phyloP scores from a whole-genome alignment of 148 eudicot species.

The Rhododendron henanense region DNA sequence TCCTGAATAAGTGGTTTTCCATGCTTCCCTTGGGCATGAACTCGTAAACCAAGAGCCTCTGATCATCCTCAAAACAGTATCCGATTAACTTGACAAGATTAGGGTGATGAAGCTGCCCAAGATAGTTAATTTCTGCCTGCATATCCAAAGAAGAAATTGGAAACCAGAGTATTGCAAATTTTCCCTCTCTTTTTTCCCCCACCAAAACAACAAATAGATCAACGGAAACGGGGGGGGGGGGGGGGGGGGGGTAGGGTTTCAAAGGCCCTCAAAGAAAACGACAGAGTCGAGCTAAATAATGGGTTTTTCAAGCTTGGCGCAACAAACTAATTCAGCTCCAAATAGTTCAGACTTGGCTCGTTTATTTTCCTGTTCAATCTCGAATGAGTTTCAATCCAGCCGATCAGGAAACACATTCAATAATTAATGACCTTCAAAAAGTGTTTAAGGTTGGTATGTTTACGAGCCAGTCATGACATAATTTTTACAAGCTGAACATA shows the following conservation, averaged over 20 bases:
- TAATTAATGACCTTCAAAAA: neutral
- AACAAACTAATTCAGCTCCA: neutral
- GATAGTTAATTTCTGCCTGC: conserved; percentile 57
- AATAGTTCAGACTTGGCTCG: neutral
- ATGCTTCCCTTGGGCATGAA: conserved; percentile 64
- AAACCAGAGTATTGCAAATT: neutral
- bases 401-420: neutral
- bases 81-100: conserved; percentile 64
- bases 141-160: conserved; percentile 1
- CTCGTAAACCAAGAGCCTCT: conserved; percentile 58
- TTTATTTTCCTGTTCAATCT: neutral
- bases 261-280: neutral
- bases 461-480: neutral
- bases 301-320: neutral
- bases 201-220: neutral
- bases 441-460: neutral
- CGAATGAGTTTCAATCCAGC: neutral
- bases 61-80: conserved; percentile 59
- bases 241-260: neutral
- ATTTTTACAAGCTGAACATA: neutral
- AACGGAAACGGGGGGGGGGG: neutral
- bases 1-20: conserved; percentile 55
- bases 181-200: neutral
- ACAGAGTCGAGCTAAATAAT: neutral
- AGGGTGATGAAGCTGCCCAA: conserved; percentile 56